A percentile compares a stretch with the other conserved stretches of the same genome.
Conservation (phyloP, 169 alveolate genomes). For the Theileria annulata region DNA sequence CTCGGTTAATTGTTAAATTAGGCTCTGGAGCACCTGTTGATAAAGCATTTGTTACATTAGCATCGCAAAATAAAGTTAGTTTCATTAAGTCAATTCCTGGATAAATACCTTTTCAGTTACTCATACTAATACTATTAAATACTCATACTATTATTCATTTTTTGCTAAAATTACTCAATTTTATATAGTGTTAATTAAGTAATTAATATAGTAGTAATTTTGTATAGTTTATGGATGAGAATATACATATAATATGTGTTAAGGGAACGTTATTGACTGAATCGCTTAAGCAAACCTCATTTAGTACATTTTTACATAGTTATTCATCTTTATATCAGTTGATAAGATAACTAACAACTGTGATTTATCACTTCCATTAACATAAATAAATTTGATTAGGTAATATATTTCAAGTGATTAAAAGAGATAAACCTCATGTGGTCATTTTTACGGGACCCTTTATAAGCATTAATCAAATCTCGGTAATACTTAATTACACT, state of each 20-base stretch:
- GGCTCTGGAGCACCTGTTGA: conserved; percentile 66
- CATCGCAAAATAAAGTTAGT: conserved; percentile 24
- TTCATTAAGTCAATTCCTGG: too few relatives aligned
- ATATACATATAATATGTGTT: conserved; percentile 56
- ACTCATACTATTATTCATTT: not conserved
- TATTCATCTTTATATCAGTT: not conserved
- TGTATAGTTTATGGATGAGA: conserved; percentile 45
- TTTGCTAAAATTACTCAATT: too few relatives aligned
- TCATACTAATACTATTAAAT: too few relatives aligned
- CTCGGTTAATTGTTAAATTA: not conserved
- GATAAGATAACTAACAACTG: not conserved
- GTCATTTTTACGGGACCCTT: conserved; percentile 66
- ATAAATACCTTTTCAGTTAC: too few relatives aligned
- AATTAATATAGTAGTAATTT: not conserved
- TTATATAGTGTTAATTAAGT: too few relatives aligned
- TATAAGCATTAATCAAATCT: conserved; percentile 53
- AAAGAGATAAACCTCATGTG: conserved; percentile 61
- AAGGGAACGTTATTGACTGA: conserved; percentile 56
- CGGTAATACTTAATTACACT: conserved; percentile 17
- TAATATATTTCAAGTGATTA: conserved; percentile 50
- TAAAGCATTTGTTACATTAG: conserved; percentile 37
- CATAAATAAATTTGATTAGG: conserved; percentile 11
- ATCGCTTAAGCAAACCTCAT: conserved; percentile 37
- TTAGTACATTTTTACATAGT: conserved; percentile 27
- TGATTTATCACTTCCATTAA: not conserved